These are phyloP conservation scores for Neonectria sp. DNA, from an alignment of 2,329 filamentous ascomycete species.

Conservation along the genomic window DNA sequence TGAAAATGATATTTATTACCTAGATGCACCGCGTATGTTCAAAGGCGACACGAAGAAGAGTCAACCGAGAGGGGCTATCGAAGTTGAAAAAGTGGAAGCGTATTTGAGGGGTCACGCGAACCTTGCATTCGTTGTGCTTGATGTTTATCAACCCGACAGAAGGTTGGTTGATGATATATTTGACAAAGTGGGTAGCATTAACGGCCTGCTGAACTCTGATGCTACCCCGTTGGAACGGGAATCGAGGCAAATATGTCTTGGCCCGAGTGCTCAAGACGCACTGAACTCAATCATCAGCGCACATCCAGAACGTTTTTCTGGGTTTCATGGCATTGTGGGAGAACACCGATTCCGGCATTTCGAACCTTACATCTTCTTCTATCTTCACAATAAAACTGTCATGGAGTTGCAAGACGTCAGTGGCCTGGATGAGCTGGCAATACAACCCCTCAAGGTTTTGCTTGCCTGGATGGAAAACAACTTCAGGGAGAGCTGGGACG, in stretches of 20 bases:
- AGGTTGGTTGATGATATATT: not conserved
- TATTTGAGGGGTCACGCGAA: constrained; percentile 17
- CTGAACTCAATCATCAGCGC: constrained; percentile 1
- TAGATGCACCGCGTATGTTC: constrained; percentile 23
- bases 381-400: constrained; percentile 1
- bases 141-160: not conserved
- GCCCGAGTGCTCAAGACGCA: not conserved
- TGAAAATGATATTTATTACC: not conserved
- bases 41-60: constrained; percentile 21
- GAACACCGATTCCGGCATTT: not conserved
- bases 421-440: not conserved
- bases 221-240: not conserved
- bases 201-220: constrained; percentile 4
- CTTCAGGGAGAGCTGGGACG: constrained; percentile 17
- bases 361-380: constrained; percentile 13
- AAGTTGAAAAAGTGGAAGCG: not conserved
- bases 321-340: not conserved
- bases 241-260: not conserved
- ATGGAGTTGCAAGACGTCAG: not conserved
- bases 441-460: not conserved
- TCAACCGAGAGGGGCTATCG: constrained; percentile 13
- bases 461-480: constrained; percentile 28
- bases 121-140: constrained; percentile 10
- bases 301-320: constrained; percentile 1
- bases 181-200: not conserved